Percentiles rank a stretch among this genome's conserved stretches.
phyloP scores from a whole-genome alignment of 2,329 filamentous ascomycete species.

The Cylindrodendrum hubeiense region DNA sequence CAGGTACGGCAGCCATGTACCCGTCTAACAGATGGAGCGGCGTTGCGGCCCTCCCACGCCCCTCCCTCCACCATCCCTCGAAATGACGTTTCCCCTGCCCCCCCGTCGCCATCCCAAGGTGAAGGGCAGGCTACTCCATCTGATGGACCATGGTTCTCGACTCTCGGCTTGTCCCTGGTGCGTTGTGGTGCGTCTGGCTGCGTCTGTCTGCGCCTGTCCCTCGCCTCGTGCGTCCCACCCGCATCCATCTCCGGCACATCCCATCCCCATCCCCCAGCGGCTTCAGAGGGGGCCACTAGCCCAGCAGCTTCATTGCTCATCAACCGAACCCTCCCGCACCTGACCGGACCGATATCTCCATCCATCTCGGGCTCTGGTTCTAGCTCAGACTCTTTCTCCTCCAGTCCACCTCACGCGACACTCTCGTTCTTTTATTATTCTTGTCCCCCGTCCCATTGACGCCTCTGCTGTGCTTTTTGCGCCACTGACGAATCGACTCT shows the following conservation, averaged over 20 bases:
- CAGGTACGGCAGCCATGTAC: constrained; percentile 18
- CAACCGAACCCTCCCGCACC: constrained; percentile 41
- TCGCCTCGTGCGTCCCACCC: not conserved
- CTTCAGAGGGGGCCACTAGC: not conserved
- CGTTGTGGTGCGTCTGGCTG: too few species aligned
- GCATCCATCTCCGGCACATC: not conserved
- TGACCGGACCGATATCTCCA: constrained; percentile 20
- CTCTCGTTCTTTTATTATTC: constrained; percentile 8
- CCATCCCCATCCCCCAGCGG: not conserved
- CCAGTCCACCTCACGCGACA: constrained; percentile 26
- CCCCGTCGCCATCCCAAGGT: too few species aligned
- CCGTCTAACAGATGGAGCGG: constrained; percentile 29
- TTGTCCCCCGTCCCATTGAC: constrained; percentile 28
- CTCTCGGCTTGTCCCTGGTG: not conserved
- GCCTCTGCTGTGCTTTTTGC: not conserved
- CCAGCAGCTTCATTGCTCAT: constrained; percentile 32
- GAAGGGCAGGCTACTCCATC: too few species aligned
- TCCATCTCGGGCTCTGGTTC: not conserved
- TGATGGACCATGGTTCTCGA: not conserved
- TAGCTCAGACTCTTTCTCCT: constrained; percentile 19
- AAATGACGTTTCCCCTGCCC: constrained; percentile 28
- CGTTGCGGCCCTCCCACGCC: constrained; percentile 11
- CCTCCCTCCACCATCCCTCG: constrained; percentile 3
- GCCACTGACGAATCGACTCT: constrained; percentile 24
- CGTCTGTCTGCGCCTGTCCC: not conserved